phyloP scores from a whole-genome alignment of 1,139 yeast species.

The Arxiozyma bovina region DNA sequence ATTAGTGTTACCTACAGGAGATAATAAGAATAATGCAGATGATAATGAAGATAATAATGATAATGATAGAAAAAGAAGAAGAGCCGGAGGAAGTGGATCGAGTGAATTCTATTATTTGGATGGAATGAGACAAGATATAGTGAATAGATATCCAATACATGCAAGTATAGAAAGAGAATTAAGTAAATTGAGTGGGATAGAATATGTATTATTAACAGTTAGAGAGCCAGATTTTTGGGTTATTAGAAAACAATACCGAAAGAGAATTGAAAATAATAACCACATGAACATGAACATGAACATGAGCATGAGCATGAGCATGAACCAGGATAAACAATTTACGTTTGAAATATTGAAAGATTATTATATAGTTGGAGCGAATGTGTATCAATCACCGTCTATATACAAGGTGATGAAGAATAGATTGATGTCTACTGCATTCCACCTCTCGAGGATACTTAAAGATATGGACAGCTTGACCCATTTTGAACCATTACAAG shows the following conservation, averaged over 20 bases:
- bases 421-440: slow-evolving; percentile 36
- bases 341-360: slow-evolving; percentile 51
- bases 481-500: slow-evolving; percentile 30
- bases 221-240: slow-evolving; percentile 93
- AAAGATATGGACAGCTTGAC: slow-evolving; percentile 20
- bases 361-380: slow-evolving; percentile 84
- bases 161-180: slow-evolving; percentile 43
- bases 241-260: slow-evolving; percentile 67
- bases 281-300: background rate
- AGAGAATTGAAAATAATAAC: background rate
- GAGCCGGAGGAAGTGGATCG: background rate
- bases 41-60: background rate
- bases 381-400: slow-evolving; percentile 82
- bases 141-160: slow-evolving; percentile 25
- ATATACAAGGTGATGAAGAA: slow-evolving; percentile 48
- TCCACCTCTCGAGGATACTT: slow-evolving; percentile 23
- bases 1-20: slow-evolving; percentile 5
- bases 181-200: slow-evolving; percentile 73
- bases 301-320: too few species aligned
- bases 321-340: slow-evolving; percentile 34
- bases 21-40: slow-evolving; percentile 1
- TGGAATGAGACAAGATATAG: slow-evolving; percentile 20
- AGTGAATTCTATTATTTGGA: slow-evolving; percentile 12
- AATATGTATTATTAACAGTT: slow-evolving; percentile 64
- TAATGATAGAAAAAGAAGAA: too few species aligned